A percentile compares a stretch with the other conserved stretches of the same genome.
Evolutionary conservation across 192 early-diverging fungal species (phyloP).

Genomic region (Spizellomyces sp.): DNA sequence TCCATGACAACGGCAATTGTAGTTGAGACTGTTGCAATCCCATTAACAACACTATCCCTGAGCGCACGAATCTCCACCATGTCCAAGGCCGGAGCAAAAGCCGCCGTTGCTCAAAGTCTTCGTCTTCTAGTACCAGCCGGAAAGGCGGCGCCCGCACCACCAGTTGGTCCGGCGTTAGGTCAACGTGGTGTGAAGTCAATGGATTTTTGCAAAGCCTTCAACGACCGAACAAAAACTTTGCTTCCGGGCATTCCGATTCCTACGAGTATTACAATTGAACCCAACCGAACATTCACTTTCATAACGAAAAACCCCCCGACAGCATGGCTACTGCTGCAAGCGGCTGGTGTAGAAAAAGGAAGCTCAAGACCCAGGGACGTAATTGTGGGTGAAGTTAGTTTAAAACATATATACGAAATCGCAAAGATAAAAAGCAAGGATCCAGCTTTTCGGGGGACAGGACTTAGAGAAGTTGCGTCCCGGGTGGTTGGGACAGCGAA

Average conservation of each 20-base stretch:
- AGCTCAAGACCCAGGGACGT: conserved; percentile 72
- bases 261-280: conserved; percentile 80
- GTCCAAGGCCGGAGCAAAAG: conserved; percentile 32
- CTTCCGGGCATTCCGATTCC: conserved; percentile 80
- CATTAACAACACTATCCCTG: neutral
- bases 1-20: neutral
- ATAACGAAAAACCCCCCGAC: conserved; percentile 85
- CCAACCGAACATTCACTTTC: conserved; percentile 93
- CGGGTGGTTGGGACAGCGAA: conserved; percentile 76
- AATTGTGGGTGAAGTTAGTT: conserved; percentile 73
- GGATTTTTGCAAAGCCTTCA: conserved; percentile 99
- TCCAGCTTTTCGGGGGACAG: conserved; percentile 70
- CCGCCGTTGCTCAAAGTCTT: conserved; percentile 20
- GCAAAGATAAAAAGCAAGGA: conserved; percentile 88
- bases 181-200: conserved; percentile 96
- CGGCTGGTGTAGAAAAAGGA: conserved; percentile 87
- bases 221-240: conserved; percentile 87
- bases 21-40: neutral
- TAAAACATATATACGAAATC: conserved; percentile 96
- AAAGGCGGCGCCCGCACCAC: conserved; percentile 92
- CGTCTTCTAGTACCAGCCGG: conserved; percentile 80
- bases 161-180: conserved; percentile 94
- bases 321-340: conserved; percentile 82
- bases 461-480: conserved; percentile 69
- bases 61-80: conserved; percentile 6